phyloP scores from a whole-genome alignment of 768 basidiomycete genomes.

The Lanmaoa rubissima region DNA sequence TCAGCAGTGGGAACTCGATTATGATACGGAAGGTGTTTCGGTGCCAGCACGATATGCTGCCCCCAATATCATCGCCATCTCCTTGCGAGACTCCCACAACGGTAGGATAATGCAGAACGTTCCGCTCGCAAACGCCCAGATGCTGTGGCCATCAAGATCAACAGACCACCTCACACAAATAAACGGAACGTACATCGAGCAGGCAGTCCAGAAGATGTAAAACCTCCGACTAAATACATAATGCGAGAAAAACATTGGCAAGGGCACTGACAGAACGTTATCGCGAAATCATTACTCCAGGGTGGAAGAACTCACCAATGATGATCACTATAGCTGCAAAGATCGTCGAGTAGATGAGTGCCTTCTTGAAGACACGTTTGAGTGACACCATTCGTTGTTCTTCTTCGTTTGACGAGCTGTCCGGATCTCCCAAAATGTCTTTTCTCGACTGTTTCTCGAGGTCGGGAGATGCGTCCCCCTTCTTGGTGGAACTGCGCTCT shows the following conservation, averaged over 20 bases:
- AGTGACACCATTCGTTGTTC: constrained; percentile 19
- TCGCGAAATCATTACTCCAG: background rate
- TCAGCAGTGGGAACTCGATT: no score
- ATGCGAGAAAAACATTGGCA: constrained; percentile 41
- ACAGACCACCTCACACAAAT: background rate
- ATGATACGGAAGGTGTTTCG: background rate
- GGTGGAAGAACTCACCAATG: constrained; percentile 24
- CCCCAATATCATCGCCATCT: constrained; percentile 28
- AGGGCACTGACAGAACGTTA: constrained; percentile 28
- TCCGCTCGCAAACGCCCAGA: constrained; percentile 37
- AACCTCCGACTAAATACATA: constrained; percentile 37
- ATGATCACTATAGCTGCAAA: constrained; percentile 36
- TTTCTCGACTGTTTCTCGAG: constrained; percentile 17
- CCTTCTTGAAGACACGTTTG: constrained; percentile 32
- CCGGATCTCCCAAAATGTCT: background rate
- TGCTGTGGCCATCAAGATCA: constrained; percentile 20
- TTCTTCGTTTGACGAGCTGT: background rate
- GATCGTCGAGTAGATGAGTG: constrained; percentile 32
- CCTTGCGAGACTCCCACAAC: constrained; percentile 36
- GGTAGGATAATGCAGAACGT: constrained; percentile 39
- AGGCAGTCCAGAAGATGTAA: constrained; percentile 39
- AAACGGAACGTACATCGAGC: constrained; percentile 34
- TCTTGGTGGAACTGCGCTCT: background rate
- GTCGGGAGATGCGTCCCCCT: background rate
- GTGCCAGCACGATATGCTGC: constrained; percentile 9